These are phyloP conservation scores for Albifimbria verrucaria DNA, from an alignment of 2,329 filamentous ascomycete species.

Conservation along the genomic window DNA sequence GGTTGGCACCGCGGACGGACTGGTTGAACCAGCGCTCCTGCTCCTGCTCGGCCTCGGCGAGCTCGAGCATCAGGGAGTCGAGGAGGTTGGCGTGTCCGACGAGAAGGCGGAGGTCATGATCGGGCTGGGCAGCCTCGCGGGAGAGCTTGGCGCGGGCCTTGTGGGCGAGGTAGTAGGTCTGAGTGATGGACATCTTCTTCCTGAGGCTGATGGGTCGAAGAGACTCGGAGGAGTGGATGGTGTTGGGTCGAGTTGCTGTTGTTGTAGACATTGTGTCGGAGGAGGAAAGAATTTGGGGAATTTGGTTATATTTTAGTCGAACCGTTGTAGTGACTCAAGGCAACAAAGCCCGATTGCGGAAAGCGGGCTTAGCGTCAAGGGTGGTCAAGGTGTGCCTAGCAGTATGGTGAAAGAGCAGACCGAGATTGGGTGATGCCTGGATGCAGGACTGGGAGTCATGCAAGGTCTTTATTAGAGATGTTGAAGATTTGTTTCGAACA, in stretches of 20 bases:
- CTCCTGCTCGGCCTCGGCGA: conserved; percentile 90
- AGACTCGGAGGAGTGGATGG: conserved; percentile 20
- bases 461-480: background rate
- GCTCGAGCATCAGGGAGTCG: conserved; percentile 87
- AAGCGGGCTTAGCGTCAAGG: conserved; percentile 4
- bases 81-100: conserved; percentile 98
- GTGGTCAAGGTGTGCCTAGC: conserved; percentile 12
- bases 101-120: conserved; percentile 92
- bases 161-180: conserved; percentile 98
- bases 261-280: conserved; percentile 26
- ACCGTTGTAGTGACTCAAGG: conserved; percentile 19
- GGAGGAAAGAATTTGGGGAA: conserved; percentile 14
- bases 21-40: conserved; percentile 99
- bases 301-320: conserved; percentile 16
- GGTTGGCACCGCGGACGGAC: conserved; percentile 75
- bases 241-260: conserved; percentile 15
- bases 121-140: conserved; percentile 80
- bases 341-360: conserved; percentile 20
- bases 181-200: conserved; percentile 95
- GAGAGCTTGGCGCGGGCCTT: conserved; percentile 96
- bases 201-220: conserved; percentile 40
- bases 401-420: conserved; percentile 7
- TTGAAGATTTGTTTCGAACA: background rate
- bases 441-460: background rate
- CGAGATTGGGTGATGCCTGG: background rate